Base-by-base conservation (phyloP, 371 early-diverging fungal genomes). In the Cokeromyces recurvatus region DNA sequence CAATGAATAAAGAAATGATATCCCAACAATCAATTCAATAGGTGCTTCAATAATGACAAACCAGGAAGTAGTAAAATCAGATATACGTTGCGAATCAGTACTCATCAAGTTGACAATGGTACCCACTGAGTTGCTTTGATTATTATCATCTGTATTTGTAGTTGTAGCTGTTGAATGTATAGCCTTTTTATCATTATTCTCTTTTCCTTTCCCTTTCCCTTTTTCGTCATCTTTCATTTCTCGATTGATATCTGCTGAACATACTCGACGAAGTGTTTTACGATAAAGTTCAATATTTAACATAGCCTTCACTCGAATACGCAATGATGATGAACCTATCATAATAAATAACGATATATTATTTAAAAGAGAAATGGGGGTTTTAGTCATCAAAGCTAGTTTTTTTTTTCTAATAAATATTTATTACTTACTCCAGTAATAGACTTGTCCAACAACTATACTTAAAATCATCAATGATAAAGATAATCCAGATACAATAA, bases 101-200 rank as follows among this genome's bases (percentile, higher is more conserved):
- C 92, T 85, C 64, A 94, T 85, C 45, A 95, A 55, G 57, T 89
- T 95, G 54, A 87, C 86, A 44, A 95, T 77, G 20, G 79, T 81
- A 19, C 94, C 94, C 4, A 77, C 64, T 2, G 70, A 66, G n/a
- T 77, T 64, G 5, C 62, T 59, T 2, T 60, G 50, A 25, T 63
- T 65, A 3, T 58, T 54, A 32, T 53, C 47, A 17, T 25, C 32
- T 17, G 19, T 29, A 7, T 42, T 24, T n/a, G n/a, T n/a, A n/a
- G n/a, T n/a, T n/a, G n/a, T n/a, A n/a, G n/a, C n/a, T n/a, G n/a
- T n/a, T n/a, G n/a, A n/a, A 20, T 64, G 62, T 0, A 53, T 51
- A 2, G 35, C 38, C 0, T 35, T 32, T 2, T 46, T 45, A n/a
- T 53, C 38, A 19, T 46, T 61, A 0, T 39, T 42, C 1, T 23